These are phyloP conservation scores for Poterioochromonas sp. DNA, from an alignment of 352 stramenopile genomes.

Conservation along the genomic window DNA sequence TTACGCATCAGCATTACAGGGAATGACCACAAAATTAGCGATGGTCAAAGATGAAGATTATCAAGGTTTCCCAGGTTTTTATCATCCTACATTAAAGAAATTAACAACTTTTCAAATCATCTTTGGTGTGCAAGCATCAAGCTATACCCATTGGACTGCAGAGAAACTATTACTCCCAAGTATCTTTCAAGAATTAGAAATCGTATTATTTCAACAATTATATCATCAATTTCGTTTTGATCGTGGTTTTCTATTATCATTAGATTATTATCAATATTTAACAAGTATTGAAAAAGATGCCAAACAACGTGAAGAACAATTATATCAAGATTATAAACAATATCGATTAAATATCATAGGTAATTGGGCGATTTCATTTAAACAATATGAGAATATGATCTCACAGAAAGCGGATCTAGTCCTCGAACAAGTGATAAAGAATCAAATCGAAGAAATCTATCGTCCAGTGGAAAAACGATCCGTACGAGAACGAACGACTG, in stretches of 20 bases:
- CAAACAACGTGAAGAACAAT: not conserved
- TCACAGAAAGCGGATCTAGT: not conserved
- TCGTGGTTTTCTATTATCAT: not conserved
- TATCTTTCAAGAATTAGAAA: conserved; percentile 4
- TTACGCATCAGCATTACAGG: too few species aligned
- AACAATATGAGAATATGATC: not conserved
- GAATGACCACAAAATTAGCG: not conserved
- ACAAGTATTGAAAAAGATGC: not conserved
- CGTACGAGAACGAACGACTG: not conserved
- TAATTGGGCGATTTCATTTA: not conserved
- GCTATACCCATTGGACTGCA: not conserved
- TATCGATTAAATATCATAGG: not conserved
- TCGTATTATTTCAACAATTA: not conserved
- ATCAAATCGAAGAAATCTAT: not conserved
- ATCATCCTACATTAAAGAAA: too few species aligned
- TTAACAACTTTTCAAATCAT: too few species aligned
- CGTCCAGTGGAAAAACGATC: not conserved
- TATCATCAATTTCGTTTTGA: not conserved
- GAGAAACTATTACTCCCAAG: not conserved
- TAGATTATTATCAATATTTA: not conserved
- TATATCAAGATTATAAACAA: not conserved
- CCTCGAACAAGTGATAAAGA: not conserved
- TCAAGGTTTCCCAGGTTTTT: not conserved
- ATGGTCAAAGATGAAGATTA: not conserved
- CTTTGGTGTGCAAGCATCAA: too few species aligned